Conservation (phyloP, 1,139 yeast genomes). For the Diutina siamensis region DNA sequence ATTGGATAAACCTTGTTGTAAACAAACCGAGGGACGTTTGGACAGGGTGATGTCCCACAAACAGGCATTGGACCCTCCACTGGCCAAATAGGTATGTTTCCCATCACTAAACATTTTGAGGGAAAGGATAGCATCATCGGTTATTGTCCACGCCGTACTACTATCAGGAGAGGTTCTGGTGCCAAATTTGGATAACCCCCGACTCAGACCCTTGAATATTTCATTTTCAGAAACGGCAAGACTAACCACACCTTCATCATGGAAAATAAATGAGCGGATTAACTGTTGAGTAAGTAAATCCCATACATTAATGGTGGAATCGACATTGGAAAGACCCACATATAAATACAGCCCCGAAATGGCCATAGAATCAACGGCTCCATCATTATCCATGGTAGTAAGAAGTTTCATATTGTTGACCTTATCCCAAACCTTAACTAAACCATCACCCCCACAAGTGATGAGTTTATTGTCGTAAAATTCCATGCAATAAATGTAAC, state of each 20-base stretch:
- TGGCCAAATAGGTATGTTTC: background rate
- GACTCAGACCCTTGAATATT: slow-evolving; percentile 30
- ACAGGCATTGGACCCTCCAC: slow-evolving; percentile 1
- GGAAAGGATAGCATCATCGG: background rate
- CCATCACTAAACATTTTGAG: background rate
- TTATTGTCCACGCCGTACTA: background rate
- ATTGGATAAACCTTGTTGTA: slow-evolving; percentile 21
- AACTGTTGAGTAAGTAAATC: slow-evolving; percentile 72
- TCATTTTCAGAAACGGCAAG: slow-evolving; percentile 39
- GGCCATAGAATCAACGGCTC: slow-evolving; percentile 58
- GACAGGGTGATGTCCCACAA: slow-evolving; percentile 1
- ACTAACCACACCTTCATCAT: slow-evolving; percentile 23
- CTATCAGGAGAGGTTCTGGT: background rate
- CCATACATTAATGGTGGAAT: slow-evolving; percentile 70
- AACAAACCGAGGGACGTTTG: background rate
- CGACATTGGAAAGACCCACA: slow-evolving; percentile 64
- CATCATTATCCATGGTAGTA: slow-evolving; percentile 43
- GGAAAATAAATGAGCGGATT: slow-evolving; percentile 43
- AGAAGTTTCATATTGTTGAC: slow-evolving; percentile 7
- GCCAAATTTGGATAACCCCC: background rate
- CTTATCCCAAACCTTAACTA: slow-evolving; percentile 58
- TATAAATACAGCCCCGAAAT: slow-evolving; percentile 55
- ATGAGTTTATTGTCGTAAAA: slow-evolving; percentile 17
- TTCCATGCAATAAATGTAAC: slow-evolving; percentile 71
- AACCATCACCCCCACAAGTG: slow-evolving; percentile 85